Conservation (phyloP, 2,329 filamentous ascomycete species). For the Colletotrichum sp. region DNA sequence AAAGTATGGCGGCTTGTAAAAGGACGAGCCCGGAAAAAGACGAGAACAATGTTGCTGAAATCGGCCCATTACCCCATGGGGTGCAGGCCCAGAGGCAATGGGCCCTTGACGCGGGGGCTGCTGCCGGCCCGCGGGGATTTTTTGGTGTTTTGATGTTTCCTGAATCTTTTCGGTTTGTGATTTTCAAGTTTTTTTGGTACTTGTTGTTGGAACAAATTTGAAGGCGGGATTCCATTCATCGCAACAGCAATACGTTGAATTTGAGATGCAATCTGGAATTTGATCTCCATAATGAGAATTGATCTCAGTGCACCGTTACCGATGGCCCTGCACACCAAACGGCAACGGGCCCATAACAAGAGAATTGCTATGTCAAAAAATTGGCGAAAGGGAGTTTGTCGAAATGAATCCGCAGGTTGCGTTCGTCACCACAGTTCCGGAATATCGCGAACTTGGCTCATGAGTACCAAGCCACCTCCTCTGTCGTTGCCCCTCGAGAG, state of each 20-base stretch:
- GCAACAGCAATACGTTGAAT: neutral
- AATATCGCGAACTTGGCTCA: neutral
- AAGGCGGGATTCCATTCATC: neutral
- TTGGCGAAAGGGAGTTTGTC: neutral
- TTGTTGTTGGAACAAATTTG: neutral
- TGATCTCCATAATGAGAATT: neutral
- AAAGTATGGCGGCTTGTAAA: neutral
- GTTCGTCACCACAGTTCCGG: neutral
- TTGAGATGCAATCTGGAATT: neutral
- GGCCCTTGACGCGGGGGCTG: neutral
- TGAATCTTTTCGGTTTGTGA: neutral
- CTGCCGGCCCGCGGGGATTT: neutral
- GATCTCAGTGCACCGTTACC: neutral
- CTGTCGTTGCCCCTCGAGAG: neutral
- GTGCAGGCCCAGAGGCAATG: neutral
- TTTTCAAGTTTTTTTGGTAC: neutral
- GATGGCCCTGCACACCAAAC: neutral
- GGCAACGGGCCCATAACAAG: neutral
- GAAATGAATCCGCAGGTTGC: neutral
- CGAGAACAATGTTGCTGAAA: neutral
- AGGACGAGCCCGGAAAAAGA: neutral
- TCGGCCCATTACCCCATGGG: neutral
- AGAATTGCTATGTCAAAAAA: neutral
- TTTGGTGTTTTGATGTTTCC: neutral
- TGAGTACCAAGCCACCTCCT: neutral